A percentile compares a stretch with the other conserved stretches of the same genome.
Evolutionary conservation across 2,329 filamentous ascomycete species (phyloP).

Genomic region (Penicillium olsonii): DNA sequence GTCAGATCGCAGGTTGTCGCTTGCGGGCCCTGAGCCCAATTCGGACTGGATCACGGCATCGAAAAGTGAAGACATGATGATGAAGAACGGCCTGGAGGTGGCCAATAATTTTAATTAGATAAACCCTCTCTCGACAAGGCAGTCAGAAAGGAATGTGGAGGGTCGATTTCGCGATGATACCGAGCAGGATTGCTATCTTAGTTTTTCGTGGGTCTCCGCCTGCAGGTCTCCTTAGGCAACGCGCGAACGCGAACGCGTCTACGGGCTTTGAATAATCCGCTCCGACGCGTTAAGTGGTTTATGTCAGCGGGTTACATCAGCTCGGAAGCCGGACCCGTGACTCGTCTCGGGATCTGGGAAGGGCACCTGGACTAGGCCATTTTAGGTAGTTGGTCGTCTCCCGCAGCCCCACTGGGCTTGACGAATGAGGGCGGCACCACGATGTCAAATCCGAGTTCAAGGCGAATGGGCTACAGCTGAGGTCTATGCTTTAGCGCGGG

Average conservation of each 20-base stretch:
- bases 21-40: constrained; percentile 37
- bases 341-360: background rate
- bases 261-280: constrained; percentile 22
- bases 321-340: too few relatives aligned
- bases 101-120: constrained; percentile 17
- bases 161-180: constrained; percentile 5
- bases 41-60: constrained; percentile 46
- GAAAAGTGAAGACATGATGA: constrained; percentile 43
- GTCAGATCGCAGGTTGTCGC: constrained; percentile 37
- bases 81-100: constrained; percentile 25
- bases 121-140: background rate
- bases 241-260: constrained; percentile 27
- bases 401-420: background rate
- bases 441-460: background rate
- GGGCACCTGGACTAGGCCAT: background rate
- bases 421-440: background rate
- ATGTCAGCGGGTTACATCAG: background rate
- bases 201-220: constrained; percentile 19
- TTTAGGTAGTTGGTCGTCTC: background rate
- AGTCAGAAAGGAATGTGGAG: constrained; percentile 14
- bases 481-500: background rate
- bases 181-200: constrained; percentile 14
- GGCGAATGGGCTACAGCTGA: background rate
- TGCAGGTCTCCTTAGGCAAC: constrained; percentile 23
- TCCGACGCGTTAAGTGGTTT: constrained; percentile 39